These are phyloP conservation scores for Neopestalotiopsis rosae DNA, from an alignment of 2,329 filamentous ascomycete genomes.

Conservation along the genomic window DNA sequence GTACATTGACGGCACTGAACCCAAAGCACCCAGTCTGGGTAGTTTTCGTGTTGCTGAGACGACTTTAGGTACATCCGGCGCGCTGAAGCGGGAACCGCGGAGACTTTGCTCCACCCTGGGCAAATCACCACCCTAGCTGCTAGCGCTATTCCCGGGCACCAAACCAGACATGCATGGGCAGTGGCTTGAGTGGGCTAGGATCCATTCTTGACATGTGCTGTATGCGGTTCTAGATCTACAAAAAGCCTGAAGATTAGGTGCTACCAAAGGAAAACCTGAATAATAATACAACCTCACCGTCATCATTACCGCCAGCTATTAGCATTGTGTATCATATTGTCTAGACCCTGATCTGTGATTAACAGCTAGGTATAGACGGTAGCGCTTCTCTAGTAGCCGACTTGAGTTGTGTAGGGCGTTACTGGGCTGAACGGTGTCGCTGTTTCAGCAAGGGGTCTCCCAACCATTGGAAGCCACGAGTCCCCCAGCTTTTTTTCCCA, in stretches of 20 bases:
- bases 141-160: neutral
- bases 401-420: neutral
- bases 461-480: neutral
- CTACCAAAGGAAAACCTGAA: no score
- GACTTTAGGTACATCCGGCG: neutral
- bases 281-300: no score
- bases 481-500: neutral
- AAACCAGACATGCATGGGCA: neutral
- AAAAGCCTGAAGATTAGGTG: no score
- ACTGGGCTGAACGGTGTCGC: neutral
- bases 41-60: neutral
- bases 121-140: neutral
- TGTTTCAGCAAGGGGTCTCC: neutral
- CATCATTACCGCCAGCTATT: no score
- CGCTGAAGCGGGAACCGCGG: neutral
- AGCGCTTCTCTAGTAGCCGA: neutral
- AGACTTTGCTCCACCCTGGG: constrained; percentile 13
- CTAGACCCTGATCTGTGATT: neutral
- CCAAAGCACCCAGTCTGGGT: neutral
- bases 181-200: neutral
- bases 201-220: neutral
- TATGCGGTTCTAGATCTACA: neutral
- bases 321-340: no score
- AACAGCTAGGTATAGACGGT: neutral
- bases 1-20: neutral